These are phyloP conservation scores for Malus hybrid DNA, from an alignment of 331 rosid genomes.

Conservation along the genomic window DNA sequence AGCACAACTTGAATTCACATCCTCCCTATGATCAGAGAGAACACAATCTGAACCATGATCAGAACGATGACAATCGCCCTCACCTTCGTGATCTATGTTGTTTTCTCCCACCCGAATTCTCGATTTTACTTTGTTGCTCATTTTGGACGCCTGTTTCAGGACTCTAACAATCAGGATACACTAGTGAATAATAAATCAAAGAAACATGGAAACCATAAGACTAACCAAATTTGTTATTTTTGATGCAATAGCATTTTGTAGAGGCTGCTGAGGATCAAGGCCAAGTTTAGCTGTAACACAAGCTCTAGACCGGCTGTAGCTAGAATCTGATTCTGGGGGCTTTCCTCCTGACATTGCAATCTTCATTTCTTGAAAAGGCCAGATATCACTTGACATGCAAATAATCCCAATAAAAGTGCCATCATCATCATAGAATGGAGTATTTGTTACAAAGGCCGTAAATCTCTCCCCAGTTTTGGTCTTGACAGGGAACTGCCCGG, in stretches of 20 bases:
- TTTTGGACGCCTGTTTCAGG: conserved; percentile 72
- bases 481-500: conserved; percentile 81
- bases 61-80: conserved; percentile 58
- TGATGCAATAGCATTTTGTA: conserved; percentile 72
- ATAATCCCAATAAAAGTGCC: conserved; percentile 63
- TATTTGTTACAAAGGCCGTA: conserved; percentile 39
- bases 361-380: conserved; percentile 57
- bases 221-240: conserved; percentile 92
- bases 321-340: conserved; percentile 36
- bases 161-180: conserved; percentile 35
- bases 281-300: conserved; percentile 56
- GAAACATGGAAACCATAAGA: conserved; percentile 19
- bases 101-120: conserved; percentile 61
- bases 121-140: conserved; percentile 84
- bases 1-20: conserved; percentile 93
- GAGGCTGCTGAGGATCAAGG: conserved; percentile 82
- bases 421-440: conserved; percentile 83
- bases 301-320: conserved; percentile 34
- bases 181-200: conserved; percentile 25
- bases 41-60: conserved; percentile 50
- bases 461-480: conserved; percentile 66
- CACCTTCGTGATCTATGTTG: conserved; percentile 58
- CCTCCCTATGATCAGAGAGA: conserved; percentile 63
- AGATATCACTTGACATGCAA: conserved; percentile 66
- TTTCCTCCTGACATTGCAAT: conserved; percentile 22